Conservation (phyloP, 495 filamentous ascomycete species). For the Parachaetomium inaequale region DNA sequence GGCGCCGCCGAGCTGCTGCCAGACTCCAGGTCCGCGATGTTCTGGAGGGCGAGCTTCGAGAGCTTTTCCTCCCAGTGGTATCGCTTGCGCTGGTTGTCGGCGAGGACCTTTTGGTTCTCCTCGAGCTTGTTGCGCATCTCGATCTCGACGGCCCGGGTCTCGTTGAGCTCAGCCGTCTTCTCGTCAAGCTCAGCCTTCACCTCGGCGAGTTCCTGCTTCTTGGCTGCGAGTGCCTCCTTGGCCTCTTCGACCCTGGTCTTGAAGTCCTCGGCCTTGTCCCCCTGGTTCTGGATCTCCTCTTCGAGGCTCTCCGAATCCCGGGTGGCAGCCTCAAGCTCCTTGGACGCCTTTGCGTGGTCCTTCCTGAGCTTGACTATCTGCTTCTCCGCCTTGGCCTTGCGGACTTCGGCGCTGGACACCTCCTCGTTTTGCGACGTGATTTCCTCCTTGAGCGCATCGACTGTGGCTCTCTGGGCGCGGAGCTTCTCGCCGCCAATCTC, state of each 20-base stretch:
- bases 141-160: slow-evolving; percentile 84
- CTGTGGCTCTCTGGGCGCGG: slow-evolving; percentile 83
- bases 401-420: slow-evolving; percentile 78
- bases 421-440: slow-evolving; percentile 75
- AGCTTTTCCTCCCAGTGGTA: slow-evolving; percentile 88
- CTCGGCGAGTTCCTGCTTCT: slow-evolving; percentile 72
- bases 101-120: slow-evolving; percentile 85
- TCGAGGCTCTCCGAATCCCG: slow-evolving; percentile 72
- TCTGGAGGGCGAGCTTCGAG: slow-evolving; percentile 72
- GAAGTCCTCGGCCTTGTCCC: slow-evolving; percentile 65
- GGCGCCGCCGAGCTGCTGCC: slow-evolving; percentile 17
- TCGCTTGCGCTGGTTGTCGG: slow-evolving; percentile 80
- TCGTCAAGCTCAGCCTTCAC: slow-evolving; percentile 84
- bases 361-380: slow-evolving; percentile 83
- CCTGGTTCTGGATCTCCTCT: slow-evolving; percentile 71
- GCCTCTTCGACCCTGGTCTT: slow-evolving; percentile 78
- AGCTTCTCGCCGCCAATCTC: slow-evolving; percentile 91
- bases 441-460: slow-evolving; percentile 88
- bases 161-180: slow-evolving; percentile 82
- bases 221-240: slow-evolving; percentile 71
- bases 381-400: slow-evolving; percentile 87
- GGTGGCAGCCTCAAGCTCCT: slow-evolving; percentile 67
- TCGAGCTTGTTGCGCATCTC: slow-evolving; percentile 98
- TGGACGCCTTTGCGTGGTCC: slow-evolving; percentile 65
- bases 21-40: slow-evolving; percentile 61